phyloP scores from a whole-genome alignment of 257 asterid genomes.

The Orobanche coerulescens region DNA sequence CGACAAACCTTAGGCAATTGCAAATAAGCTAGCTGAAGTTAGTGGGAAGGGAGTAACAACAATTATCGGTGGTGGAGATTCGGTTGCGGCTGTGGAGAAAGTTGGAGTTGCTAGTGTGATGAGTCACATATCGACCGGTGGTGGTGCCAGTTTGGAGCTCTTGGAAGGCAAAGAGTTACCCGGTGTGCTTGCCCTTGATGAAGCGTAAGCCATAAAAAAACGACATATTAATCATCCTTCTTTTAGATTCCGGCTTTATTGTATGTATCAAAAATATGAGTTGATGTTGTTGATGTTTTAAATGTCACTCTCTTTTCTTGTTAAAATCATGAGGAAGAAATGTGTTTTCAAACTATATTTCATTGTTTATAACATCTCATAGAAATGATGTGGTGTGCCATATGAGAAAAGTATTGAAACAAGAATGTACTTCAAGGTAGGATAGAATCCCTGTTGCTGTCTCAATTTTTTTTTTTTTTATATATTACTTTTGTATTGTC shows the following conservation, averaged over 20 bases:
- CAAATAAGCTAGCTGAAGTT: conserved; percentile 75
- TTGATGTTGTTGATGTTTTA: conserved; percentile 32
- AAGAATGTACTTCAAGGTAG: too few species aligned
- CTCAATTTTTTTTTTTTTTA: too few species aligned
- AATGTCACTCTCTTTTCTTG: conserved; percentile 21
- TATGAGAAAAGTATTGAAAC: too few species aligned
- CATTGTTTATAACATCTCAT: too few species aligned
- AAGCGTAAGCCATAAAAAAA: conserved; percentile 38
- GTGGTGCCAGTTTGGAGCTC: conserved; percentile 94
- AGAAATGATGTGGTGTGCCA: too few species aligned
- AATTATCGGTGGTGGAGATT: conserved; percentile 89
- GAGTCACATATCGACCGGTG: conserved; percentile 96
- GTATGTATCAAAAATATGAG: conserved; percentile 31
- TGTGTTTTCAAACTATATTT: too few species aligned
- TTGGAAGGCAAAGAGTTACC: conserved; percentile 84
- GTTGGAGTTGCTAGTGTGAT: conserved; percentile 73
- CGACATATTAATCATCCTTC: conserved; percentile 23
- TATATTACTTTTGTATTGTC: too few species aligned
- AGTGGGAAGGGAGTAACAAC: conserved; percentile 84
- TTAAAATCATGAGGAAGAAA: conserved; percentile 13
- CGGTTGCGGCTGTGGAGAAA: conserved; percentile 91
- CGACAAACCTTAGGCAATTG: conserved; percentile 36
- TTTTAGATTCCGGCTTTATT: conserved; percentile 19
- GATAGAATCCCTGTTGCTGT: too few species aligned
- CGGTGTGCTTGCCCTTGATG: conserved; percentile 82